A percentile compares a stretch with the other conserved stretches of the same genome.
Conservation (phyloP, 352 stramenopile genomes). For the Phytophthora melonis region DNA sequence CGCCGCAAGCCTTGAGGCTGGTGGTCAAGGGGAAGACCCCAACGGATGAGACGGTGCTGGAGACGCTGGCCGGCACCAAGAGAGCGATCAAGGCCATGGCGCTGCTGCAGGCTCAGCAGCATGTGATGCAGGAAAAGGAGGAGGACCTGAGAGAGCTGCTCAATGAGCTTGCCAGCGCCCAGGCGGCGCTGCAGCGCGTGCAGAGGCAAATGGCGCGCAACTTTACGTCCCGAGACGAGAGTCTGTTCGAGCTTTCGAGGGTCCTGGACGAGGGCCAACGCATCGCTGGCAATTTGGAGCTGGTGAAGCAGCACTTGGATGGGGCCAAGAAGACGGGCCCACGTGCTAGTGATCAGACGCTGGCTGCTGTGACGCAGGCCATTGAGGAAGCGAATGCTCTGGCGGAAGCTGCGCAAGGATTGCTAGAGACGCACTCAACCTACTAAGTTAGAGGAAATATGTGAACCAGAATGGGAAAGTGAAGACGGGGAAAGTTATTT, state of each 20-base stretch:
- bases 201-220: conserved; percentile 66
- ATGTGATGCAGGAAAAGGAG: conserved; percentile 70
- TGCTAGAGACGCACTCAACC: conserved; percentile 45
- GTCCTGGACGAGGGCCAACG: conserved; percentile 49
- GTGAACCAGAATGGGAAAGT: background rate
- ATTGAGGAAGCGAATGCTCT: conserved; percentile 41
- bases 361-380: conserved; percentile 35
- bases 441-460: conserved; percentile 7
- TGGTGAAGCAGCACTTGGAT: conserved; percentile 59
- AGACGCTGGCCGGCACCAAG: conserved; percentile 20
- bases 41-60: conserved; percentile 40
- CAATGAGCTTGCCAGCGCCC: conserved; percentile 64
- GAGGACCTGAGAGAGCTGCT: conserved; percentile 68
- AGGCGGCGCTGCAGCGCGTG: conserved; percentile 40
- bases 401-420: conserved; percentile 24
- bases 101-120: conserved; percentile 66
- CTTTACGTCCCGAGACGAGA: conserved; percentile 59
- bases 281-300: conserved; percentile 55
- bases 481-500: conserved; percentile 17
- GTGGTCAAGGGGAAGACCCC: conserved; percentile 77
- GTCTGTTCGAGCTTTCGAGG: conserved; percentile 49
- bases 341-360: conserved; percentile 32
- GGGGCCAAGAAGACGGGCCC: conserved; percentile 20
- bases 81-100: conserved; percentile 77
- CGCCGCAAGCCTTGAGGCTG: conserved; percentile 52